Conservation (phyloP, 73 alveolate genomes). For the Blepharisma japonicum region DNA sequence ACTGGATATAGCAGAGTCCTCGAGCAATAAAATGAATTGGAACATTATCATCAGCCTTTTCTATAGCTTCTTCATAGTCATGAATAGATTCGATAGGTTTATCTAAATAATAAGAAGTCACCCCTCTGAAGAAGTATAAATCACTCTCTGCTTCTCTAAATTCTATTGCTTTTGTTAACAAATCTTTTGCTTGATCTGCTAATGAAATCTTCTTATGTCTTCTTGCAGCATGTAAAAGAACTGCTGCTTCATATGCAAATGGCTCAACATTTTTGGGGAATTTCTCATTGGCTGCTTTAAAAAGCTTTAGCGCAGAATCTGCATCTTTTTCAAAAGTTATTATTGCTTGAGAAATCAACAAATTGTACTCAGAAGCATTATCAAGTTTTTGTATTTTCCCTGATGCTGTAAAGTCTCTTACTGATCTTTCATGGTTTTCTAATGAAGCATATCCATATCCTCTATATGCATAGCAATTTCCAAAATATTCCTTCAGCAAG, state of each 20-base stretch:
- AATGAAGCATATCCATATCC: constrained; percentile 55
- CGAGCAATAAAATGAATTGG: constrained; percentile 46
- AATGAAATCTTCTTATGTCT: constrained; percentile 27
- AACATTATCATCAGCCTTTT: constrained; percentile 49
- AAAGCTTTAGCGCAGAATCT: constrained; percentile 38
- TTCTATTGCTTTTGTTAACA: constrained; percentile 36
- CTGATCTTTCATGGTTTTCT: constrained; percentile 47
- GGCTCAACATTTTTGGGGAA: constrained; percentile 54
- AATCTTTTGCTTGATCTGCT: background rate
- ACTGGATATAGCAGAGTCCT: constrained; percentile 44
- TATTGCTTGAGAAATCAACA: constrained; percentile 39
- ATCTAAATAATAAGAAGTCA: constrained; percentile 34
- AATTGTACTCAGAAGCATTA: constrained; percentile 39
- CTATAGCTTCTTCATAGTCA: constrained; percentile 49
- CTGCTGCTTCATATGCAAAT: constrained; percentile 43
- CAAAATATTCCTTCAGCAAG: constrained; percentile 41
- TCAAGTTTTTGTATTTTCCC: constrained; percentile 32
- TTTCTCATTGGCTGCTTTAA: constrained; percentile 40
- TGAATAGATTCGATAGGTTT: constrained; percentile 35
- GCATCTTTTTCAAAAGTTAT: constrained; percentile 40
- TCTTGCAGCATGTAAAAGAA: constrained; percentile 37
- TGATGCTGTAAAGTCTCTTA: constrained; percentile 37
- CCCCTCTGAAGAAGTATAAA: constrained; percentile 46
- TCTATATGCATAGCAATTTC: constrained; percentile 46
- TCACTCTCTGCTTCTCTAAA: constrained; percentile 51